Evolutionary conservation across 768 basidiomycete species (phyloP).

Genomic region (Royoungia palumana): DNA sequence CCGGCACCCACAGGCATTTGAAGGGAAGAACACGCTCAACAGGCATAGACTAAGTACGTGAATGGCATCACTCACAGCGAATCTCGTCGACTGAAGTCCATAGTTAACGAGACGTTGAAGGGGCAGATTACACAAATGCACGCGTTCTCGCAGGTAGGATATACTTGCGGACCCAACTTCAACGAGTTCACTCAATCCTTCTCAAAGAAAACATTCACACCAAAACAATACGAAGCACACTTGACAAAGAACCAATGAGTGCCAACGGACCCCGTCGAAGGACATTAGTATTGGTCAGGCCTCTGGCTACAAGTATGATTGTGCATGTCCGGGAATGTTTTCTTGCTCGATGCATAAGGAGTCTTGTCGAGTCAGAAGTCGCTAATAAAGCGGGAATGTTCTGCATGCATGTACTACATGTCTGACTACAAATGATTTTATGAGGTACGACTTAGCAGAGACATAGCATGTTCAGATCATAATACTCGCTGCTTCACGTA

Average conservation of each 20-base stretch:
- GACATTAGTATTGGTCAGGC: no score
- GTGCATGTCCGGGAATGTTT: no score
- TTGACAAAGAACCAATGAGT: conserved; percentile 33
- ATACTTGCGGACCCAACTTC: background rate
- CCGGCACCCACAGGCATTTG: conserved; percentile 51
- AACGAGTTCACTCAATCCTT: background rate
- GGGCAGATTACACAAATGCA: conserved; percentile 76
- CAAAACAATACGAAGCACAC: conserved; percentile 57
- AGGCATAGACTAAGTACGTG: conserved; percentile 65
- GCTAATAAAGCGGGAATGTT: no score
- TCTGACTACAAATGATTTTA: no score
- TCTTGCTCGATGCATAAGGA: no score
- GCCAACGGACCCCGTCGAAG: no score
- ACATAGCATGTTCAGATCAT: no score
- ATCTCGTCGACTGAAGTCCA: conserved; percentile 2
- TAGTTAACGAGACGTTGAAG: conserved; percentile 79
- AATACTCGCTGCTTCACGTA: no score
- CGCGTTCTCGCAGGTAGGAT: conserved; percentile 79
- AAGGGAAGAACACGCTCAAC: conserved; percentile 77
- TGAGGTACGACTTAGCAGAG: no score
- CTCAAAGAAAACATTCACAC: conserved; percentile 70
- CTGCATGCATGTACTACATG: no score
- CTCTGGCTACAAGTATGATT: no score
- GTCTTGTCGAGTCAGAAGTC: no score
- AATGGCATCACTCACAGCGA: background rate